phyloP scores from a whole-genome alignment of 192 early-diverging fungal species.

The Dissophora globulifera region DNA sequence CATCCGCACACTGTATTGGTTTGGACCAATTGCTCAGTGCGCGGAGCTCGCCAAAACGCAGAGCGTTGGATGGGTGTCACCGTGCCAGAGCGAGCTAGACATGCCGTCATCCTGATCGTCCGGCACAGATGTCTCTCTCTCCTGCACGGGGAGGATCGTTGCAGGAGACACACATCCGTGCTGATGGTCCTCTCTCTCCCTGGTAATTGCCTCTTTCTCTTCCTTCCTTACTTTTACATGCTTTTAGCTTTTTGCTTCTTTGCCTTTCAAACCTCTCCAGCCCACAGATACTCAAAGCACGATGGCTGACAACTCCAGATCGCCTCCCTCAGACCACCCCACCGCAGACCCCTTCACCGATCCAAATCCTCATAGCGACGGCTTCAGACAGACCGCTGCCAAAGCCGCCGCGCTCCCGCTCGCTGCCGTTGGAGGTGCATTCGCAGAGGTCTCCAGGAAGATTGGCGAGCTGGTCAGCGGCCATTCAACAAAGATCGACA shows the following conservation, averaged over 20 bases:
- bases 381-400: slow-evolving; percentile 30
- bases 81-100: too few relatives aligned
- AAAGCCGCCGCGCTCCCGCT: slow-evolving; percentile 30
- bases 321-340: slow-evolving; percentile 11
- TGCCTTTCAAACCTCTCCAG: too few relatives aligned
- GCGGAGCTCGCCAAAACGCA: too few relatives aligned
- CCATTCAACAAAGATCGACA: slow-evolving; percentile 31
- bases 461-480: slow-evolving; percentile 34
- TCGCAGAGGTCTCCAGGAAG: slow-evolving; percentile 33
- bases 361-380: slow-evolving; percentile 31
- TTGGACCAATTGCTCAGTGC: neutral
- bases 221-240: too few relatives aligned
- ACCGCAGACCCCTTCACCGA: slow-evolving; percentile 50
- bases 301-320: slow-evolving; percentile 7
- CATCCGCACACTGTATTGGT: slow-evolving; percentile 6
- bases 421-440: slow-evolving; percentile 34
- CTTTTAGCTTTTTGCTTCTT: too few relatives aligned
- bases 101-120: too few relatives aligned
- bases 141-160: too few relatives aligned
- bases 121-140: too few relatives aligned
- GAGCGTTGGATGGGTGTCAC: too few relatives aligned
- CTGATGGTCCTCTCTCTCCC: neutral
- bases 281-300: neutral
- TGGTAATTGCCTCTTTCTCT: neutral
- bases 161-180: too few relatives aligned